A percentile compares a stretch with the other conserved stretches of the same genome.
phyloP scores from a whole-genome alignment of 352 stramenopile genomes.

The Phytopythium ostracodes region DNA sequence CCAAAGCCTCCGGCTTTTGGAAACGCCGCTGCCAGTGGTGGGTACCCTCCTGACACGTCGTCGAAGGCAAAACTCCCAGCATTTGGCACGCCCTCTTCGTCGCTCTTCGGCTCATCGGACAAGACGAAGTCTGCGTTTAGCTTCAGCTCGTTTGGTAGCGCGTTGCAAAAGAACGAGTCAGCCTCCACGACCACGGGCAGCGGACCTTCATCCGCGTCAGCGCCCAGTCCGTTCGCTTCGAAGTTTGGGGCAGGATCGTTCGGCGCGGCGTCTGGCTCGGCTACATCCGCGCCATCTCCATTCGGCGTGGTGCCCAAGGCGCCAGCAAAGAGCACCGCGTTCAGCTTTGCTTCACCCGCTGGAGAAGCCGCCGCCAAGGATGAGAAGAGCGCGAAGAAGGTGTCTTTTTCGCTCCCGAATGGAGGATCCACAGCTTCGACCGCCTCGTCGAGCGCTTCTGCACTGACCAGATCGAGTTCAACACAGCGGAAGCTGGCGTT shows the following conservation, averaged over 20 bases:
- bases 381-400: slow-evolving; percentile 5
- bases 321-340: slow-evolving; percentile 12
- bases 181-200: background rate
- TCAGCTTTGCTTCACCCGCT: slow-evolving; percentile 17
- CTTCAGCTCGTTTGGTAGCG: slow-evolving; percentile 23
- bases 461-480: background rate
- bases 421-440: background rate
- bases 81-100: slow-evolving; percentile 3
- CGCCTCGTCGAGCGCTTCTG: background rate
- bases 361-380: slow-evolving; percentile 11
- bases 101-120: slow-evolving; percentile 5
- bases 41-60: slow-evolving; percentile 19
- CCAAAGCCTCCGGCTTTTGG: slow-evolving; percentile 26
- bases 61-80: slow-evolving; percentile 10
- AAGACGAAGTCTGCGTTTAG: slow-evolving; percentile 21
- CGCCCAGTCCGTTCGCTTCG: background rate
- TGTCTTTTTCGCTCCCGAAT: background rate
- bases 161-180: background rate
- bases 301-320: slow-evolving; percentile 23
- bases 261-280: background rate
- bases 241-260: background rate
- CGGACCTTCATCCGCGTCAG: background rate
- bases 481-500: slow-evolving; percentile 33
- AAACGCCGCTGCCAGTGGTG: slow-evolving; percentile 5
- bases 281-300: slow-evolving; percentile 14